phyloP scores from a whole-genome alignment of 1,139 yeast species.

The Kodamaea fungicola region DNA sequence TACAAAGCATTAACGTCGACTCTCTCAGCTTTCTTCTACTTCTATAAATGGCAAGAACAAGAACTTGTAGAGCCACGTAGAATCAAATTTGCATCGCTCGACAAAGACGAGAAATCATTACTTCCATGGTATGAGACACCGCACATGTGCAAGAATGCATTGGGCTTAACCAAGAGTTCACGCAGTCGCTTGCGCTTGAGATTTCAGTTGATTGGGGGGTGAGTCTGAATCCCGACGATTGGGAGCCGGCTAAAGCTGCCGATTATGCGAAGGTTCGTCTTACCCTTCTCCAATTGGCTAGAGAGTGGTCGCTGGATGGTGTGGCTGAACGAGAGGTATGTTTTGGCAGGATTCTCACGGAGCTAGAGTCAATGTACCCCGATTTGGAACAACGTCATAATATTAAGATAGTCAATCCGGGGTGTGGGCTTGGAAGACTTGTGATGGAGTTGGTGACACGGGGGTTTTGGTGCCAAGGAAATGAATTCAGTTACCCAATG shows the following conservation, averaged over 20 bases:
- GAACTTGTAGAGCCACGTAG: conserved; percentile 34
- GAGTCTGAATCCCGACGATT: conserved; percentile 31
- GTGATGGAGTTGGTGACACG: conserved; percentile 65
- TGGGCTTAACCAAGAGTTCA: conserved; percentile 46
- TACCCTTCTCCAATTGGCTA: conserved; percentile 56
- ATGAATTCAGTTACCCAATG: conserved; percentile 84
- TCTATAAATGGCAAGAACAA: conserved; percentile 33
- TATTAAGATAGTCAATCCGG: conserved; percentile 64
- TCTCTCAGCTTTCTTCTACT: conserved; percentile 35
- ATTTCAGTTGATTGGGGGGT: conserved; percentile 58
- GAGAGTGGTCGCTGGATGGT: conserved; percentile 80
- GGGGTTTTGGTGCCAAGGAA: conserved; percentile 81
- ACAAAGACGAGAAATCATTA: conserved; percentile 37
- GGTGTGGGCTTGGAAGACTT: conserved; percentile 78
- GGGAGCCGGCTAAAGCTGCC: conserved; percentile 42
- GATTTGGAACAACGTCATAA: conserved; percentile 31
- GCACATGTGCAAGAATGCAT: conserved; percentile 45
- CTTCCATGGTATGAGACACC: conserved; percentile 51
- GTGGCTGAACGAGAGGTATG: conserved; percentile 46
- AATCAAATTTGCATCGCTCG: conserved; percentile 28
- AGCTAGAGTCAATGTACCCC: conserved; percentile 44
- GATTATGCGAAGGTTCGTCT: conserved; percentile 64
- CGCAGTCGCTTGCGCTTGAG: conserved; percentile 40
- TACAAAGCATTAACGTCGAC: conserved; percentile 37
- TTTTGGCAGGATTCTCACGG: conserved; percentile 44